Evolutionary conservation across 1,139 yeast species (phyloP), one percentile per base, ranked within the genome.

Genomic region (Candida anutae): DNA sequence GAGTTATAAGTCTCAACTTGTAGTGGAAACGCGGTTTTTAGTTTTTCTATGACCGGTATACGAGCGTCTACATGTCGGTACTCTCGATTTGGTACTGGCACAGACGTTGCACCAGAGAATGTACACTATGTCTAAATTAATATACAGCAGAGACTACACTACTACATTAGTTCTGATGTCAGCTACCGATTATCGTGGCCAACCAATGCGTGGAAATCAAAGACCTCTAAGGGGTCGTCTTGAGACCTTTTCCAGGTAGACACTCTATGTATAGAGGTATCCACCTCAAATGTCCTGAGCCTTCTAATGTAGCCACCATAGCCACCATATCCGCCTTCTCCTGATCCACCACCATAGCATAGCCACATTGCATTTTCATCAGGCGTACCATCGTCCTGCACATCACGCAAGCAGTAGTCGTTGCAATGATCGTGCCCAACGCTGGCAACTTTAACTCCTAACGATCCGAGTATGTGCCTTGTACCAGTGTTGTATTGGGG

Each of bases 381-480:
- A 15, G 38, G 37, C 11, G 50, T 46, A 12, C 47, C 36, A 29
- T 43, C 33, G 6, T 34, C 36, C 11, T 37, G 34, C 5, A 50
- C 39, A 37, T 77, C 79, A 29, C 62, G 55, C 24, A 82, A 55
- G 52, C 98, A 90, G 49, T 72, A 90, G 47, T 90, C 97, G 49
- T 90, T 90, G 40, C 85, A 82, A 48, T 90, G 97, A 46, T 90
- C 97, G 50, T 90, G 98, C 0, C 98, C 97, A 6, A 83, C 94
- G 31, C 81, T 67, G 0, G 76, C 72, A 0, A 82, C 83, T 17
- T 70, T 58, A 1, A 88, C 88, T 1, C 90, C 93, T 5, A 81
- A 40, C 6, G 66, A 58, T 4, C 68, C 69, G 15, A 90, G 57
- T 0, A 69, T 55, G 6, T 65, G 56, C 28, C 88, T 58, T 24